Conservation (phyloP, 192 early-diverging fungal species). For the Podila epigama region DNA sequence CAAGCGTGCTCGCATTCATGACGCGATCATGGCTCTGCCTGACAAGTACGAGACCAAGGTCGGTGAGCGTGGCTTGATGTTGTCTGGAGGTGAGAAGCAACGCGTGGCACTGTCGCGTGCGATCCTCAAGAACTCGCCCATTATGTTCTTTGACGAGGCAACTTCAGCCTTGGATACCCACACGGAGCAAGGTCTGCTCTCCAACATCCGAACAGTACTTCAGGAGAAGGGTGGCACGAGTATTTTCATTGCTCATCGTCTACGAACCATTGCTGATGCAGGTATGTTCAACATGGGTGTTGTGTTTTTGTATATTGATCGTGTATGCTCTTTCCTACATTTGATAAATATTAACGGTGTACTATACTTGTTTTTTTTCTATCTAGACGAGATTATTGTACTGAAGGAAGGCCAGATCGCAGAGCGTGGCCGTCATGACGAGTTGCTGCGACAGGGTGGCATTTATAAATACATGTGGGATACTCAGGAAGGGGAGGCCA, state of each 20-base stretch:
- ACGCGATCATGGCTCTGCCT: slow-evolving; percentile 73
- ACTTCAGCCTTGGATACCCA: slow-evolving; percentile 85
- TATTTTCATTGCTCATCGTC: slow-evolving; percentile 93
- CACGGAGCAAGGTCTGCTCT: slow-evolving; percentile 77
- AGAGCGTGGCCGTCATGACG: slow-evolving; percentile 87
- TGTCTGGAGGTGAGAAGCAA: slow-evolving; percentile 95
- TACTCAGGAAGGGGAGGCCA: slow-evolving; percentile 63
- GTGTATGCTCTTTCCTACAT: slow-evolving; percentile 9
- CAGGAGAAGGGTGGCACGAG: slow-evolving; percentile 79
- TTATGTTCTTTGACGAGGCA: slow-evolving; percentile 89
- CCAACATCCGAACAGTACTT: slow-evolving; percentile 87
- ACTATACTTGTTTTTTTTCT: background rate
- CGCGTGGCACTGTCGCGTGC: slow-evolving; percentile 93
- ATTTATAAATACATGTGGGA: slow-evolving; percentile 92
- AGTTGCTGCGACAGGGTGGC: slow-evolving; percentile 72
- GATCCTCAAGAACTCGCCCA: slow-evolving; percentile 83
- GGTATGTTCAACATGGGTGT: slow-evolving; percentile 34
- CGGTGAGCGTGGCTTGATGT: slow-evolving; percentile 80
- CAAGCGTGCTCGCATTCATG: slow-evolving; percentile 74
- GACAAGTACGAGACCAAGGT: slow-evolving; percentile 85
- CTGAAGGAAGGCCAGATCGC: slow-evolving; percentile 84
- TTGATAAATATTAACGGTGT: background rate
- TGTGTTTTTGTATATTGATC: background rate
- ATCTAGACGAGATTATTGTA: slow-evolving; percentile 89
- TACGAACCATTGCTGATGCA: slow-evolving; percentile 89